These are phyloP conservation scores for Suillus discolor DNA, from an alignment of 768 basidiomycete species.

Conservation along the genomic window DNA sequence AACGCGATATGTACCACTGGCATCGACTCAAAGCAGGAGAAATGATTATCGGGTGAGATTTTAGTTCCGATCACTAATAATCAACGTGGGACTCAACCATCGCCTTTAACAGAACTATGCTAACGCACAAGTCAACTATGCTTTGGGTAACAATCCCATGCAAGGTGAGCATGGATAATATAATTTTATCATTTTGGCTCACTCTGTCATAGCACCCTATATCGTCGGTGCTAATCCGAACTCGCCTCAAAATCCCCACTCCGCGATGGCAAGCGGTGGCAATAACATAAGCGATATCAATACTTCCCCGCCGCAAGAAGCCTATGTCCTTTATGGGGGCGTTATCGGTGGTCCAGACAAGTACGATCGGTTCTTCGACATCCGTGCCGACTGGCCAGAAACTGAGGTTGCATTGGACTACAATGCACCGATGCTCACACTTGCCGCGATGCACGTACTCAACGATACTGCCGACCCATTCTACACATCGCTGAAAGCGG, in stretches of 20 bases:
- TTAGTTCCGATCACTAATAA: not conserved
- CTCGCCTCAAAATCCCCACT: constrained; percentile 88
- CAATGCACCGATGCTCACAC: constrained; percentile 86
- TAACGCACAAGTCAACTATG: constrained; percentile 77
- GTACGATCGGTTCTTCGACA: constrained; percentile 78
- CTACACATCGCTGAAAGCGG: constrained; percentile 71
- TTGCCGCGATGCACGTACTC: constrained; percentile 77
- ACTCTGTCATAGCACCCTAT: constrained; percentile 43
- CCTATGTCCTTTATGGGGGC: constrained; percentile 83
- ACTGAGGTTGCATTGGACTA: constrained; percentile 92
- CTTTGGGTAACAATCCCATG: constrained; percentile 90
- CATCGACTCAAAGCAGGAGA: constrained; percentile 60
- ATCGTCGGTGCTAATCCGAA: constrained; percentile 90
- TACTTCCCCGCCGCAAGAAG: constrained; percentile 68
- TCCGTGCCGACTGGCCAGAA: constrained; percentile 88
- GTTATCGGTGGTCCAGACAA: constrained; percentile 86
- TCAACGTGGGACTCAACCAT: not conserved
- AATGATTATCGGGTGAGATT: constrained; percentile 58
- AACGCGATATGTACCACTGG: constrained; percentile 73
- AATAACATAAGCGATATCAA: constrained; percentile 69
- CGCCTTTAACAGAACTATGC: constrained; percentile 61
- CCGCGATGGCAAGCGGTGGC: constrained; percentile 86
- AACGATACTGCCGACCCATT: constrained; percentile 73
- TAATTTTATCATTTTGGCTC: constrained; percentile 1
- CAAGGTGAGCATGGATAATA: constrained; percentile 48